Base-by-base conservation (phyloP, 495 filamentous ascomycete species). In the Neurospora hispaniola region DNA sequence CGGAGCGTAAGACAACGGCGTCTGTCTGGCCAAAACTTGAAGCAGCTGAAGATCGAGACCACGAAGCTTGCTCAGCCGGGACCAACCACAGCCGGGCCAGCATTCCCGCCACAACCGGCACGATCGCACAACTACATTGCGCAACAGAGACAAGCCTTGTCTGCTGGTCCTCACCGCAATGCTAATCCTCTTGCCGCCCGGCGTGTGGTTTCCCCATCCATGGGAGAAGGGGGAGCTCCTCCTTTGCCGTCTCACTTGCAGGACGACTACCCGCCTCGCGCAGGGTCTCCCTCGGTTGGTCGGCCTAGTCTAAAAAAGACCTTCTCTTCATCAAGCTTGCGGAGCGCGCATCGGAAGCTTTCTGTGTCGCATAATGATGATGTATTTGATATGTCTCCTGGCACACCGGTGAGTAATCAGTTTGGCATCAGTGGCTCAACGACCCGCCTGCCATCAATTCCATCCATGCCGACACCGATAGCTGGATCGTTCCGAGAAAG, bases 41-140 rank as follows among this genome's bases (percentile, higher is more conserved):
- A 90, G 77, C 92, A 93, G 78, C 85, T 99, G 74, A 98, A 93
- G 82, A 98, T 99, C 44, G 93, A 98, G 80, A 97, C 94, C 2
- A 85, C 86, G 2, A 82, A 86, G 42, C 82, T 85, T 18, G 41
- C 74, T 5, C 72, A 75, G 18, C 73, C 80, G 12, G 80, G 79
- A 18, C 82, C 80, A 23, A 80, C 81, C 38, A 80, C 80, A 23
- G 81, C 81, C 12, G 84, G 83, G 18, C 79, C 81, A 42, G 78
- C 81, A 9, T 76, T 85, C 9, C 83, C 82, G 23, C 77, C 83
- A 39, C 86, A 88, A 42, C 77, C 87, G 44, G 78, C 84, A 18
- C 78, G 75, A 42, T 79, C 82, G 0, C 76, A 77, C 44, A 79
- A 77, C 48, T 84, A 80, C 72, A 82, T 84, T 44, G 82, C 81